Percentiles rank a stretch among this genome's conserved stretches.
Conservation (phyloP, 2,329 filamentous ascomycete genomes). For the Berkeleyomyces rouxiae region DNA sequence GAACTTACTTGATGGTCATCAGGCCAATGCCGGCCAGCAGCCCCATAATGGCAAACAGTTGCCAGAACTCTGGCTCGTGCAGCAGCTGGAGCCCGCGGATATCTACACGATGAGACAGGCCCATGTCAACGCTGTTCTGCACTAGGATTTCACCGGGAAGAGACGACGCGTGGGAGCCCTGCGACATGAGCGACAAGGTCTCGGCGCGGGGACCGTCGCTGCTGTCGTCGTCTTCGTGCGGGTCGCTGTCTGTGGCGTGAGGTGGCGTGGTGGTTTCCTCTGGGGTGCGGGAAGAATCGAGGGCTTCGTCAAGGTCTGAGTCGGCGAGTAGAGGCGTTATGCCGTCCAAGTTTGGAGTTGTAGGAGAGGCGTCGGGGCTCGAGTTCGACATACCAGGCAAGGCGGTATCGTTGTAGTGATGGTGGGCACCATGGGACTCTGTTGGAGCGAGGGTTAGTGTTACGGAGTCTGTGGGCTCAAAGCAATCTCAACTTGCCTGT, state of each 20-base stretch:
- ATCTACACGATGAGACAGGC: slow-evolving; percentile 71
- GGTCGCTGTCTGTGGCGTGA: not conserved
- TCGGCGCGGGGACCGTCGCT: slow-evolving; percentile 37
- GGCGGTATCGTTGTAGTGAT: slow-evolving; percentile 8
- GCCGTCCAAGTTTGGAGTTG: not conserved
- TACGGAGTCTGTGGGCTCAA: not conserved
- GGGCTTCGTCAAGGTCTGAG: not conserved
- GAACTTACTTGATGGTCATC: slow-evolving; percentile 93
- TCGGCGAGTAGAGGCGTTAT: not conserved
- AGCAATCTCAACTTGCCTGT: not conserved
- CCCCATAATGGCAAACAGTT: slow-evolving; percentile 72
- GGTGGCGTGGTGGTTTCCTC: slow-evolving; percentile 19
- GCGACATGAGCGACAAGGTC: slow-evolving; percentile 63
- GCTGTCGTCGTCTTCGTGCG: slow-evolving; percentile 14
- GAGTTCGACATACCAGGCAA: slow-evolving; percentile 43
- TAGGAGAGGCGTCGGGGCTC: not conserved
- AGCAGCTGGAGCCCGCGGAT: slow-evolving; percentile 70
- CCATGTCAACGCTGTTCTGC: slow-evolving; percentile 48
- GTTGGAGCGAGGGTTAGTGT: slow-evolving; percentile 3
- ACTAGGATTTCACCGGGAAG: slow-evolving; percentile 34
- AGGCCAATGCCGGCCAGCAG: slow-evolving; percentile 84
- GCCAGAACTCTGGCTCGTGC: slow-evolving; percentile 67
- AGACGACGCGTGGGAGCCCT: slow-evolving; percentile 33
- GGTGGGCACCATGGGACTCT: slow-evolving; percentile 14
- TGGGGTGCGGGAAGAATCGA: not conserved